Evolutionary conservation across 139 green algal genomes (phyloP), one percentile per base, ranked within the genome.

Genomic region (Tetradesmus lagerheimii): DNA sequence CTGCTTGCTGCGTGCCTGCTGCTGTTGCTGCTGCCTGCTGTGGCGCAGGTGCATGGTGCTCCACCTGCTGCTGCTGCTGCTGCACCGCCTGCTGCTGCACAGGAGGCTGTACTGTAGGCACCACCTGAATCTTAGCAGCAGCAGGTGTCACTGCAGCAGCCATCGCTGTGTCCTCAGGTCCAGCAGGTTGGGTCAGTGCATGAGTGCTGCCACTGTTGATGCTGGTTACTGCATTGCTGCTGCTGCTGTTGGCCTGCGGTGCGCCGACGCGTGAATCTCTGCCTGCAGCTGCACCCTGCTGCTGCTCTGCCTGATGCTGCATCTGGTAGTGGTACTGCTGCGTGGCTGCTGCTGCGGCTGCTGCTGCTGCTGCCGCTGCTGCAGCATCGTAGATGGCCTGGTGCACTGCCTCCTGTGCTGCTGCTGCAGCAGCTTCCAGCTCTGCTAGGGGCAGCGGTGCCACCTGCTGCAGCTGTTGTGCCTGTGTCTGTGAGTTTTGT

Each of bases 321-420:
- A 71, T 71, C 57, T 71, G 57, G 57, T 71, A 71, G 57, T 71
- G 57, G 57, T 71, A 71, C 57, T 71, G 57, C 57, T 71, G 57
- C 25, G 57, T 23, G 3, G 57, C 57, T 71, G 57, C 57, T 71
- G 57, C 57, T n/a, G 57, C 57, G 3, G 57, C 57, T 31, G 57
- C 57, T 0, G 57, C 57, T 1, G 57, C 57, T 71, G 57, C 57
- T 4, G 57, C 57, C 18, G 57, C 57, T 31, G 57, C 57, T 71
- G 57, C 57, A 71, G 57, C 57, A 71, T 71, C 57, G 31, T 71
- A 71, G 0, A 71, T 71, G 0, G 57, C 57, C 57, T 71, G 57
- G 15, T 71, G 57, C 31, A 71, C 57, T 31, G 57, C 57, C 57
- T 71, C 57, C 57, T 71, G 57, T 9, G 57, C 57, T 71, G 57